Evolutionary conservation across 2,329 filamentous ascomycete genomes (phyloP).

Genomic region (Fusarium citri): DNA sequence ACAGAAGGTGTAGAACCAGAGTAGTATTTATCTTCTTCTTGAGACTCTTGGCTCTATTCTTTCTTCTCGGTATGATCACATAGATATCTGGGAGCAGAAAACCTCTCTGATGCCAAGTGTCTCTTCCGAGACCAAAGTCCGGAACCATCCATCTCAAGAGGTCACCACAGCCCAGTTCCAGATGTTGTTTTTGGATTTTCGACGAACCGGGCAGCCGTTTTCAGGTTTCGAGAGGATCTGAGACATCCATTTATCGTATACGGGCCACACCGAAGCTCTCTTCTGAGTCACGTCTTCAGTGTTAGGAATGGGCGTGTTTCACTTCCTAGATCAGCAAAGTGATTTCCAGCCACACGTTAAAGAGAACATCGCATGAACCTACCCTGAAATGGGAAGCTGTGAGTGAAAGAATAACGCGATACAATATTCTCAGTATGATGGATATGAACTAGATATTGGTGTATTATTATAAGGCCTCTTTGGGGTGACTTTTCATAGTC

Average conservation of each 20-base stretch:
- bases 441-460: background rate
- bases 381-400: background rate
- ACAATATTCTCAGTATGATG: background rate
- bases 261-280: background rate
- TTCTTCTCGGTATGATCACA: constrained; percentile 3
- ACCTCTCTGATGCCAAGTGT: background rate
- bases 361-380: background rate
- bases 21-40: constrained; percentile 21
- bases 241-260: constrained; percentile 11
- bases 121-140: constrained; percentile 7
- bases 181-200: background rate
- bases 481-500: no score
- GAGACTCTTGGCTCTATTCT: background rate
- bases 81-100: constrained; percentile 5
- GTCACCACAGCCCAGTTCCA: background rate
- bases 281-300: background rate
- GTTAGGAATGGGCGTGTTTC: constrained; percentile 21
- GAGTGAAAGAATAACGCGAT: no score
- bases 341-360: background rate
- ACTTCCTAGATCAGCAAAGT: background rate
- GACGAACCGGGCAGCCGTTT: background rate
- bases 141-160: constrained; percentile 13
- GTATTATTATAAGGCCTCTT: background rate
- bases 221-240: background rate
- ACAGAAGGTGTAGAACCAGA: background rate